Evolutionary conservation across 805 yeast genomes (phyloP), one percentile per base, ranked within the genome.

Genomic region (Kazachstania bromeliacearum): DNA sequence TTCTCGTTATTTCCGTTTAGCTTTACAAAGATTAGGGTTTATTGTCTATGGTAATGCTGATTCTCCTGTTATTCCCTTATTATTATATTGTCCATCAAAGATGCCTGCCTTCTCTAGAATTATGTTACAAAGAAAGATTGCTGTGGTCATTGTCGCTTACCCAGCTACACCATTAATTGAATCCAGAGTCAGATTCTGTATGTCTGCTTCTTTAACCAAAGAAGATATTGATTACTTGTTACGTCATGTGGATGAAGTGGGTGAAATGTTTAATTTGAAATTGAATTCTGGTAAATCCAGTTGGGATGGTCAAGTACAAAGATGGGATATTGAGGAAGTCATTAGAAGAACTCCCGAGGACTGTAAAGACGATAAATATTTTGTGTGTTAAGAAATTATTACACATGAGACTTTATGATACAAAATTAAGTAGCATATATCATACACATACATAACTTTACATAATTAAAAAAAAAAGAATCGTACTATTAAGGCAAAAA

Each of bases 141-240:
- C 98, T 3, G 88, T 89, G 33, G 99, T 92, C 24, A 79, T 89
- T 44, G 97, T 89, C 30, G 96, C 97, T 25, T 92, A 92, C 57
- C 99, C 99, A 8, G 98, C 98, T 1, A 89, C 97, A 0, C 95
- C 95, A 24, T 70, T 92, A 46, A 77, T 85, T 29, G 75, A 87
- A 25, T 82, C 95, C 4, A 77, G 98, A 63, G 87, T 85, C 19
- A 76, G 99, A 60, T 75, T 92, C 51, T 92, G 99, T 68, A 79
- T 92, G 49, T 81, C 94, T 37, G 67, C 96, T 0, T 82, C 97
- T 1, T 70, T 94, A 50, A 92, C 95, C 22, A 92, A 92, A 63
- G 89, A 83, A 50, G 99, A 92, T 60, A 73, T 92, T 50, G 99
- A 92, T 57, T 71, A 75, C 48, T 70, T 85, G 28, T 66, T 88